These are phyloP conservation scores for Stagonosporopsis cucurbitacearum DNA, from an alignment of 2,329 filamentous ascomycete species.

Conservation along the genomic window DNA sequence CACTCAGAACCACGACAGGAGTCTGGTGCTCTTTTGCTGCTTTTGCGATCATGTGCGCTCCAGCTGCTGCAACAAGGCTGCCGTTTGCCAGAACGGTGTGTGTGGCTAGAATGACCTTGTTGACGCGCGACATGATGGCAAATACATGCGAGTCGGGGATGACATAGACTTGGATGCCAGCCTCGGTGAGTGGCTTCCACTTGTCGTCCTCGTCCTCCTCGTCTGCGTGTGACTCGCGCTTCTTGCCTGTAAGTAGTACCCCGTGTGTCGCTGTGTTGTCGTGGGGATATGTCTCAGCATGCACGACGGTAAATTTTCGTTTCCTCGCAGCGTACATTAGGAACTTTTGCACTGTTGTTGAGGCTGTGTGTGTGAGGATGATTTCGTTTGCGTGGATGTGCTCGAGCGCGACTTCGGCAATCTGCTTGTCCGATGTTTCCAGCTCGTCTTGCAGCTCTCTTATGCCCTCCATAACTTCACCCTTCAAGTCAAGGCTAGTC, in stretches of 20 bases:
- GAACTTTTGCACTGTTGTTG: conserved; percentile 86
- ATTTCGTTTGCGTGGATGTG: conserved; percentile 94
- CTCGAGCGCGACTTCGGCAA: conserved; percentile 84
- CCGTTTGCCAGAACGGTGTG: conserved; percentile 89
- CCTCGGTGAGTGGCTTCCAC: conserved; percentile 80
- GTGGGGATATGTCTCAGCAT: conserved; percentile 76
- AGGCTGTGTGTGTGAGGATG: conserved; percentile 87
- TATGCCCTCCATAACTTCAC: conserved; percentile 92
- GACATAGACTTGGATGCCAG: conserved; percentile 81
- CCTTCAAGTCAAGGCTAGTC: conserved; percentile 73
- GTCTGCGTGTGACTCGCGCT: conserved; percentile 52
- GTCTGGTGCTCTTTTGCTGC: conserved; percentile 83
- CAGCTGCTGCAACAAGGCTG: conserved; percentile 80
- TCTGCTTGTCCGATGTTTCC: conserved; percentile 89
- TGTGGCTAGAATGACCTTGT: conserved; percentile 91
- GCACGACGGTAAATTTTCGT: conserved; percentile 88
- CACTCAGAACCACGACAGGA: conserved; percentile 86
- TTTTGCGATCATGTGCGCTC: conserved; percentile 81
- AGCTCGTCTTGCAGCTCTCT: conserved; percentile 96
- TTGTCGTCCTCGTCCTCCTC: conserved; percentile 59
- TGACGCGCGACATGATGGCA: conserved; percentile 92
- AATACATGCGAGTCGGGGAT: conserved; percentile 86
- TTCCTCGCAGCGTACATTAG: conserved; percentile 85
- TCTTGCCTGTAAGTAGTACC: conserved; percentile 64
- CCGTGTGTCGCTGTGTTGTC: conserved; percentile 69